Percentiles rank a stretch among this genome's conserved stretches.
These are phyloP conservation scores for Dothidotthia symphoricarpi DNA, from an alignment of 2,329 filamentous ascomycete genomes.

Conservation along the genomic window DNA sequence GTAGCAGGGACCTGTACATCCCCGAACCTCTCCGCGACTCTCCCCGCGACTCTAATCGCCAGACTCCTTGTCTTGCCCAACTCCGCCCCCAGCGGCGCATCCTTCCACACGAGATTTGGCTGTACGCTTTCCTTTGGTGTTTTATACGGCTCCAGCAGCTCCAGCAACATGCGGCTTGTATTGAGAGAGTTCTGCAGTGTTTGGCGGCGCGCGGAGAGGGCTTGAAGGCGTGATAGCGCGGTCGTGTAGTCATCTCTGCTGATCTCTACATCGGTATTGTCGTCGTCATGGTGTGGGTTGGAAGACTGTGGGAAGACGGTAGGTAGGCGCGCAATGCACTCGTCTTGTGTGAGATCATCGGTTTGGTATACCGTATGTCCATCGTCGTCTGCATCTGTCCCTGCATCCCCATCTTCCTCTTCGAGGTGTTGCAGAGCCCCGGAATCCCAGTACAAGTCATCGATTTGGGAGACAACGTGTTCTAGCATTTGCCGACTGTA, in stretches of 20 bases:
- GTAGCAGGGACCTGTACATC: slow-evolving; percentile 31
- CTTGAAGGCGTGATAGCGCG: slow-evolving; percentile 48
- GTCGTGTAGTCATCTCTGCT: slow-evolving; percentile 35
- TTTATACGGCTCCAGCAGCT: slow-evolving; percentile 54
- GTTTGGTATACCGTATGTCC: slow-evolving; percentile 29
- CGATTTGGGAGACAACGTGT: slow-evolving; percentile 71
- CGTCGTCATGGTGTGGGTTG: slow-evolving; percentile 7
- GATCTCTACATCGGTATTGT: slow-evolving; percentile 6
- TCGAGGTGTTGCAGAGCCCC: slow-evolving; percentile 39
- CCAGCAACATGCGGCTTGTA: slow-evolving; percentile 51
- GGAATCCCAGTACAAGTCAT: slow-evolving; percentile 59
- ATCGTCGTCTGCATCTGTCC: slow-evolving; percentile 43
- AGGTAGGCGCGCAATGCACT: slow-evolving; percentile 36
- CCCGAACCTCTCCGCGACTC: slow-evolving; percentile 33
- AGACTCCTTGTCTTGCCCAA: slow-evolving; percentile 65
- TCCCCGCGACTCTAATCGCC: slow-evolving; percentile 39
- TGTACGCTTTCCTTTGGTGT: slow-evolving; percentile 54
- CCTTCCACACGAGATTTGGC: slow-evolving; percentile 64
- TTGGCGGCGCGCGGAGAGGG: slow-evolving; percentile 52
- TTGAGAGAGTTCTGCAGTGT: slow-evolving; percentile 49
- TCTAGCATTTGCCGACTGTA: slow-evolving; percentile 68
- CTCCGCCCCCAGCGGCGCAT: slow-evolving; percentile 65
- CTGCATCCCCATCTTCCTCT: slow-evolving; percentile 15
- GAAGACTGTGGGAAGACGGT: slow-evolving; percentile 19
- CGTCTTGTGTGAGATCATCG: slow-evolving; percentile 37